phyloP scores from a whole-genome alignment of 352 stramenopile genomes.

The Globisporangium cystogenes region DNA sequence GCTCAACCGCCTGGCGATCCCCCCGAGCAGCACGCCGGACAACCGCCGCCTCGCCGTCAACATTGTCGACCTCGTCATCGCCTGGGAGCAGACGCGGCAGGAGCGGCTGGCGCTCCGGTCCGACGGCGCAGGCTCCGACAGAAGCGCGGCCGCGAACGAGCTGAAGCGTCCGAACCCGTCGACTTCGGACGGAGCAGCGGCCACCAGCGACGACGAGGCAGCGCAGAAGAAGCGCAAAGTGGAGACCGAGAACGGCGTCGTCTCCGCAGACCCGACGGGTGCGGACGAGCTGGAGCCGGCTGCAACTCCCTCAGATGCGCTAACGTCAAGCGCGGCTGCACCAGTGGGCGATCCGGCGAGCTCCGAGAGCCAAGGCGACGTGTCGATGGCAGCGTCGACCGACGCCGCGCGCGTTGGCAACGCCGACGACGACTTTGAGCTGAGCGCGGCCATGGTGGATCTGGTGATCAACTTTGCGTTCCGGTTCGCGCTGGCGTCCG shows the following conservation, averaged over 20 bases:
- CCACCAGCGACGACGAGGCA: slow-evolving; percentile 6
- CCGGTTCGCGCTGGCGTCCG: slow-evolving; percentile 82
- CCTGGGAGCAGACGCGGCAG: slow-evolving; percentile 91
- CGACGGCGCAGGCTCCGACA: background rate
- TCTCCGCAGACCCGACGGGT: background rate
- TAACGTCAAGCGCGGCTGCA: background rate
- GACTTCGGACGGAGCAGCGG: background rate
- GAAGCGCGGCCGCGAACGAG: slow-evolving; percentile 5
- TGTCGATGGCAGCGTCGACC: slow-evolving; percentile 7
- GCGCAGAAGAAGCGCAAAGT: slow-evolving; percentile 45
- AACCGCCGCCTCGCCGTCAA: slow-evolving; percentile 91
- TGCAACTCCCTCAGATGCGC: background rate
- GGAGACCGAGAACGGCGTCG: slow-evolving; percentile 14
- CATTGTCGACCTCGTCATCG: slow-evolving; percentile 95
- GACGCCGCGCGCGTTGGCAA: slow-evolving; percentile 14
- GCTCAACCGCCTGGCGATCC: slow-evolving; percentile 93
- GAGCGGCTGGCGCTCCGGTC: slow-evolving; percentile 38
- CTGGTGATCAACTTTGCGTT: slow-evolving; percentile 92
- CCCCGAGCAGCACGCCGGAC: slow-evolving; percentile 90
- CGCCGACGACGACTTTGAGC: slow-evolving; percentile 83
- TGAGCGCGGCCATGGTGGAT: slow-evolving; percentile 86
- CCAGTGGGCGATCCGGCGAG: background rate
- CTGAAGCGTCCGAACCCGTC: slow-evolving; percentile 13
- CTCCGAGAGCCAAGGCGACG: slow-evolving; percentile 1
- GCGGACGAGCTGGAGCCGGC: background rate